Base-by-base conservation (phyloP, 2,329 filamentous ascomycete species). In the Pyrenophora tritici-repentis region DNA sequence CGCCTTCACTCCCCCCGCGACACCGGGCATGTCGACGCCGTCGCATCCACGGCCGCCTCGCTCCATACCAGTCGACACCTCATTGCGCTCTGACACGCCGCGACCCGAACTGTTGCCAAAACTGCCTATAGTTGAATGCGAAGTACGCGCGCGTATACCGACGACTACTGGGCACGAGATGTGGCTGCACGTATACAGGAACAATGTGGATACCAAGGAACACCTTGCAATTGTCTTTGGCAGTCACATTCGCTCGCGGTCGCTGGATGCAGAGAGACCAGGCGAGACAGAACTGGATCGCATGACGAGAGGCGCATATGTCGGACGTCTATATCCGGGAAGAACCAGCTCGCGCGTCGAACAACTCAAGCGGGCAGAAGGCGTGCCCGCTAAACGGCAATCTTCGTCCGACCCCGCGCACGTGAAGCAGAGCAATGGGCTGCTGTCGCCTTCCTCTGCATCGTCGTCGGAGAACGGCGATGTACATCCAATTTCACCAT, bases 211-310 rank as follows among this genome's bases (percentile, higher is more conserved):
- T 73, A 90, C 87, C 59, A 99, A 99, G 75, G 94, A 99, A 70
- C 94, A 99, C 72, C 78, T 99, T 43, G 94, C 94, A 14, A 97
- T 99, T 68, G 94, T 99, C 0, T 99, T 99, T 73, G 94, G 94
- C 2, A 86, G 87, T 52, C 81, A 86, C 40, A 97, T 97, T 61
- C 83, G 94, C 40, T 84, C 72, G 85, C 86, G 78, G 67, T 84
- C 75, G 45, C 78, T 95, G 7, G 89, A 94, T 71, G 85, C 85
- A 12, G 82, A 83, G 36, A 78, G 87, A 20, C 83, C 86, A 14
- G 89, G 89, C 7, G 90, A 95, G 77, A 92, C 89, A 1, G 90
- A 95, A 73, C 84, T 90, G 78, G 90, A 94, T 70, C 86, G 94
- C 57, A 95, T 99, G 88, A 93, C 96, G 45, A 80, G 94, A 47